Evolutionary conservation across 179 eudicot species (phyloP).

Genomic region (Pouteria campechiana): DNA sequence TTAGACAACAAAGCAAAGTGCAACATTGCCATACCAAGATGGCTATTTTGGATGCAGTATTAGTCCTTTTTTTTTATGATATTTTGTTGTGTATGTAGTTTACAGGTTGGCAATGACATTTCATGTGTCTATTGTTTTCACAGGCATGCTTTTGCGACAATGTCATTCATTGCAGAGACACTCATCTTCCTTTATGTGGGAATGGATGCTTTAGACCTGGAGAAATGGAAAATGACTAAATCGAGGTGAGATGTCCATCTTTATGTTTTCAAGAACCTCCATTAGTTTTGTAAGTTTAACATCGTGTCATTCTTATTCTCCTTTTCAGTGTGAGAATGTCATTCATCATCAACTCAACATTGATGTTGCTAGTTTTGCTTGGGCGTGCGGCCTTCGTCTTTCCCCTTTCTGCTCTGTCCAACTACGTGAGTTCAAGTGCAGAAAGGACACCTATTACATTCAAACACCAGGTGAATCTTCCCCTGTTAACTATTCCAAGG

Average conservation of each 20-base stretch:
- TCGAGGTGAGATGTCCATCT: slow-evolving; percentile 32
- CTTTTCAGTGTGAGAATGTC: slow-evolving; percentile 41
- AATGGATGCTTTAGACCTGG: slow-evolving; percentile 82
- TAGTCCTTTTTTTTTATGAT: background rate
- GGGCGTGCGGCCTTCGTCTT: slow-evolving; percentile 95
- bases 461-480: slow-evolving; percentile 50
- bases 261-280: background rate
- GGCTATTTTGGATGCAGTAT: too few relatives aligned
- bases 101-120: background rate
- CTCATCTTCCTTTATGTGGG: slow-evolving; percentile 95
- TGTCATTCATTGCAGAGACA: slow-evolving; percentile 92
- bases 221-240: slow-evolving; percentile 80
- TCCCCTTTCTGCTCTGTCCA: slow-evolving; percentile 76
- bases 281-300: background rate
- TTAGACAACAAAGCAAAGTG: too few relatives aligned
- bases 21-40: too few relatives aligned
- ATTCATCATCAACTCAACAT: slow-evolving; percentile 32
- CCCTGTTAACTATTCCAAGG: too few relatives aligned
- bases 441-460: slow-evolving; percentile 44
- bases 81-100: background rate
- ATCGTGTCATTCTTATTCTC: background rate
- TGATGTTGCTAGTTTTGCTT: slow-evolving; percentile 48
- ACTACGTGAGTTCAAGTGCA: slow-evolving; percentile 37
- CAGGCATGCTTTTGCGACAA: slow-evolving; percentile 87
- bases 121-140: slow-evolving; percentile 1